phyloP scores from a whole-genome alignment of 768 basidiomycete species.

The Pleurotus giganteus region DNA sequence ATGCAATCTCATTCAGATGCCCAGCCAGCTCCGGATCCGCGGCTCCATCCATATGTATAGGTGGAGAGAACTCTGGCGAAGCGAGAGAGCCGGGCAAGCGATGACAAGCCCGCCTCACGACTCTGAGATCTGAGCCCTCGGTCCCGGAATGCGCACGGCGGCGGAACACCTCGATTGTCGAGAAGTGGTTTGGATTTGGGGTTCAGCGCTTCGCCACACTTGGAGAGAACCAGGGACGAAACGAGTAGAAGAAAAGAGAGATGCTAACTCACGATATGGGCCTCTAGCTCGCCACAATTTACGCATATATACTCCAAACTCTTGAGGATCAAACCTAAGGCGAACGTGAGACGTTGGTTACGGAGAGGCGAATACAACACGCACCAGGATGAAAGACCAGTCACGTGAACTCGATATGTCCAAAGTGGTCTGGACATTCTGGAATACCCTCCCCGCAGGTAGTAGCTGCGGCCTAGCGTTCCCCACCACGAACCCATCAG shows the following conservation, averaged over 20 bases:
- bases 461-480: conserved; percentile 95
- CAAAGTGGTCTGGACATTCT: conserved; percentile 99
- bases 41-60: conserved; percentile 77
- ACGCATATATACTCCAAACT: conserved; percentile 98
- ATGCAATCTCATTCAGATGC: conserved; percentile 95
- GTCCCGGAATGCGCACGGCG: conserved; percentile 54
- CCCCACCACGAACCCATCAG: conserved; percentile 99
- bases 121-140: conserved; percentile 44
- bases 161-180: conserved; percentile 83
- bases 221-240: conserved; percentile 96
- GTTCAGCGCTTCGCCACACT: conserved; percentile 87
- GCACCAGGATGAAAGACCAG: conserved; percentile 93
- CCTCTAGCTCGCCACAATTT: conserved; percentile 97
- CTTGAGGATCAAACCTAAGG: conserved; percentile 94
- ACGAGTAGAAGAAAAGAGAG: conserved; percentile 83
- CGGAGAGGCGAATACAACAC: background rate
- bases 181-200: conserved; percentile 87
- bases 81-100: conserved; percentile 84
- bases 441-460: conserved; percentile 99
- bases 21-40: conserved; percentile 93
- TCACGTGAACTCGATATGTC: conserved; percentile 94
- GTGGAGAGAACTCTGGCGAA: background rate
- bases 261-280: conserved; percentile 88
- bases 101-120: conserved; percentile 82
- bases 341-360: conserved; percentile 1